These are phyloP conservation scores for Neoscytalidium dimidiatum DNA, from an alignment of 2,329 filamentous ascomycete species.

Conservation along the genomic window DNA sequence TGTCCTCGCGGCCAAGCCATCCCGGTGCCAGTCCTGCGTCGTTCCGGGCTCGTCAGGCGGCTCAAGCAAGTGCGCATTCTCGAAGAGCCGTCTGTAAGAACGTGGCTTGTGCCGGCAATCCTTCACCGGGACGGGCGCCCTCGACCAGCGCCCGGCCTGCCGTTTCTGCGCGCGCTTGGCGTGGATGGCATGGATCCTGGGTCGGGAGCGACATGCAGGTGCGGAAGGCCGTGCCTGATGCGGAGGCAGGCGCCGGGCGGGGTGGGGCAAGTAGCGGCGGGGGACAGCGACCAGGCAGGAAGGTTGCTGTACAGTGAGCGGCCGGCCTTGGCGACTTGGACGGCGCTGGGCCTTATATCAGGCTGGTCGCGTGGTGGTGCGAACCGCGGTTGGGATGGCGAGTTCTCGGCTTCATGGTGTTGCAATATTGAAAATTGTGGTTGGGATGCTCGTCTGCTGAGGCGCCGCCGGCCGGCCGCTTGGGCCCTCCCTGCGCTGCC, in stretches of 20 bases:
- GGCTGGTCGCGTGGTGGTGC: background rate
- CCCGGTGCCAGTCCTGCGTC: background rate
- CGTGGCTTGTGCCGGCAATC: background rate
- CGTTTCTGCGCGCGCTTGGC: background rate
- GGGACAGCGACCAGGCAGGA: slow-evolving; percentile 8
- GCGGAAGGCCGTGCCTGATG: slow-evolving; percentile 10
- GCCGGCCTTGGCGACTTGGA: background rate
- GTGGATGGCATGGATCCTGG: background rate
- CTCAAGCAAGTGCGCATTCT: background rate
- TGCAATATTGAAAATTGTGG: background rate
- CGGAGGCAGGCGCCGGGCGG: background rate
- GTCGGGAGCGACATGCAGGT: slow-evolving; percentile 7
- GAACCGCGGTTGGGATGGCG: background rate
- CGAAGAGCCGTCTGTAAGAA: background rate
- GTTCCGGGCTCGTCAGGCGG: background rate
- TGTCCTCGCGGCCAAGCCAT: background rate
- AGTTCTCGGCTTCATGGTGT: background rate
- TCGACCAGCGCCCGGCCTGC: background rate
- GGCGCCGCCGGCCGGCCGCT: background rate
- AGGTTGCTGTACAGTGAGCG: slow-evolving; percentile 2
- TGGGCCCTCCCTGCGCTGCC: background rate
- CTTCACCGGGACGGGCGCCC: background rate
- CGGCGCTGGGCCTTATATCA: background rate
- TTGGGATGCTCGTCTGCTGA: no score
- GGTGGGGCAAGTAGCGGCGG: background rate